Base-by-base conservation (phyloP, 192 early-diverging fungal genomes). In the Entrophospora sp. region DNA sequence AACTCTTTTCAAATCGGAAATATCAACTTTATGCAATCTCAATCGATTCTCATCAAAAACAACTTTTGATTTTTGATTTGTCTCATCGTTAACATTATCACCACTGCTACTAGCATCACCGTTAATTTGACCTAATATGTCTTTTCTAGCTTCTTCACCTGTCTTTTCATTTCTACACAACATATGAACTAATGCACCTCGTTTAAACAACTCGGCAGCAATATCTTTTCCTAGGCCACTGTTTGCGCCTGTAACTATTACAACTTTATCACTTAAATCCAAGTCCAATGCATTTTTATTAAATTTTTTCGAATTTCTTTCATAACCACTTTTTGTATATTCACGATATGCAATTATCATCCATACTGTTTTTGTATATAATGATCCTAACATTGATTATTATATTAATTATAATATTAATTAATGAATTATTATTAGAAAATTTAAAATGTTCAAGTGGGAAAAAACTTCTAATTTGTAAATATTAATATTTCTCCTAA, bases 221-320 rank as follows among this genome's bases (percentile, higher is more conserved):
- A 73, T 22, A 58, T 38, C 4, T 32, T 58, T 36, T 30, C 72
- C 72, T 2, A 73, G 48, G 25, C 80, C 80, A 18, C 74, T 65
- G 28, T 76, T 82, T 20, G 76, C 72, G 0, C 80, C 80, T 6
- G 80, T 82, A 46, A 82, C 60, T 22, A 82, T 74, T 30, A 67
- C 73, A 43, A 75, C 55, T 34, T 79, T 82, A 18, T 72, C 75
- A 8, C 71, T 69, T 24, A 76, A 66, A 35, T 76, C 74, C 12
- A 51, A 16, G 10, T 51, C 24, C 12, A 20, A 51, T 28, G 48
- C 48, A 12, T 51, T 20, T 12, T 8, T 51, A 27, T 51, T 51
- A 51, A 24, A 51, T 22, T 51, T 51, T 51, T 51, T 51, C 22
- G 48, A 51, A 12, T 51, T 51, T 6, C 8, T 51, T 2, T 51